Percentiles rank a stretch among this genome's conserved stretches.
These are phyloP conservation scores for Ophiostoma triangulosporum DNA, from an alignment of 2,329 filamentous ascomycete genomes.

Conservation along the genomic window DNA sequence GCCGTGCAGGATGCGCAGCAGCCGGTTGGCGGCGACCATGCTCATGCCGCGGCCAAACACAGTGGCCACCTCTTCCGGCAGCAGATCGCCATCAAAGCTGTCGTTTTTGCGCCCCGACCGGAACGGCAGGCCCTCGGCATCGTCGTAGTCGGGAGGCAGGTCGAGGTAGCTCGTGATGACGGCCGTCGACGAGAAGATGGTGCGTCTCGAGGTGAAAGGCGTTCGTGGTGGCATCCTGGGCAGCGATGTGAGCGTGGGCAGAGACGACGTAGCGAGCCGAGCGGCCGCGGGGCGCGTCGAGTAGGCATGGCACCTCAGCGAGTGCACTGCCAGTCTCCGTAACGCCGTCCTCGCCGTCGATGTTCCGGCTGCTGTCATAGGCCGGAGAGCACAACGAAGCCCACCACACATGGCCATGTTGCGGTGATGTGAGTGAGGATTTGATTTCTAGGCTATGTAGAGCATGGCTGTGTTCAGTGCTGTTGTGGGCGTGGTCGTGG, in stretches of 20 bases:
- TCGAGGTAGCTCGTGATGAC: constrained; percentile 41
- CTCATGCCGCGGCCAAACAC: constrained; percentile 39
- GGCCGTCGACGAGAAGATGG: constrained; percentile 19
- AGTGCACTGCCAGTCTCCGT: background rate
- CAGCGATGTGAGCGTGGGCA: background rate
- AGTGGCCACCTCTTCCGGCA: constrained; percentile 28
- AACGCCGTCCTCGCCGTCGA: background rate
- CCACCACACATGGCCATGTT: constrained; percentile 4
- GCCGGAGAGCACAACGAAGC: constrained; percentile 3
- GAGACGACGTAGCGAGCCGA: background rate
- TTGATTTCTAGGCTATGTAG: background rate
- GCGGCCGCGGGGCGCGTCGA: background rate
- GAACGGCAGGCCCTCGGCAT: constrained; percentile 42
- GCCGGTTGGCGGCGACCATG: constrained; percentile 32
- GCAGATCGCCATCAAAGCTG: constrained; percentile 26
- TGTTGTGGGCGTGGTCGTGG: background rate
- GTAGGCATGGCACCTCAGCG: background rate
- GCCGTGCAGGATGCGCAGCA: constrained; percentile 47
- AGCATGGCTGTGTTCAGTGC: background rate
- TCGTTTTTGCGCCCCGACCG: constrained; percentile 18
- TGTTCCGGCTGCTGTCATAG: background rate
- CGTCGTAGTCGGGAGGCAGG: constrained; percentile 43
- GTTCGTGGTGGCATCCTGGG: background rate
- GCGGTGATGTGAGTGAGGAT: background rate
- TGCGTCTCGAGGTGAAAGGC: constrained; percentile 7